phyloP scores from a whole-genome alignment of 768 basidiomycete genomes.

The Gloeostereum incarnatum region DNA sequence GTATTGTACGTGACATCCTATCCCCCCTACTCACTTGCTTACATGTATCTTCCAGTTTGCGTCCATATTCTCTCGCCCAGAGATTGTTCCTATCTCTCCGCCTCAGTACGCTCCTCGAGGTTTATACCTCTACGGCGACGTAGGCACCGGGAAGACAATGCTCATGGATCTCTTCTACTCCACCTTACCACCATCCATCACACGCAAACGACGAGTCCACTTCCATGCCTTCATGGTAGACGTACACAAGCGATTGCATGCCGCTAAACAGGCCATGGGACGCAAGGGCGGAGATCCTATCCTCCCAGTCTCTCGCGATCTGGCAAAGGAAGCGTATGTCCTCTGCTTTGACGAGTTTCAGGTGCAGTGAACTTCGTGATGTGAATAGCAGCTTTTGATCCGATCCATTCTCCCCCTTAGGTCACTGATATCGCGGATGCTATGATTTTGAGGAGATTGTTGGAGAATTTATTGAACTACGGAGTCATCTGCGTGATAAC shows the following conservation, averaged over 20 bases:
- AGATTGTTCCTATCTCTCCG: slow-evolving; percentile 24
- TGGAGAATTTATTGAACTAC: slow-evolving; percentile 78
- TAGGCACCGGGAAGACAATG: slow-evolving; percentile 98
- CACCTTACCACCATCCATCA: slow-evolving; percentile 59
- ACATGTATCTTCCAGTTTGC: slow-evolving; percentile 38
- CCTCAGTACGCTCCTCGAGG: slow-evolving; percentile 66
- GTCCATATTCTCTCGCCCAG: slow-evolving; percentile 33
- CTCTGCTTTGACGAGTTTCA: slow-evolving; percentile 99
- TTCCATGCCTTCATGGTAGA: slow-evolving; percentile 99
- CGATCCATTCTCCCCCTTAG: slow-evolving; percentile 21
- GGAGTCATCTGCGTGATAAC: slow-evolving; percentile 96
- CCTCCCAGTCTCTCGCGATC: slow-evolving; percentile 75
- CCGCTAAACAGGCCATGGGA: slow-evolving; percentile 66
- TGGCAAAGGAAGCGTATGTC: slow-evolving; percentile 77
- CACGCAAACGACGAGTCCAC: slow-evolving; percentile 81
- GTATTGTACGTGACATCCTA: no score
- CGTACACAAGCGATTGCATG: slow-evolving; percentile 88
- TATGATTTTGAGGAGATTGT: slow-evolving; percentile 88
- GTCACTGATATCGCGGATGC: slow-evolving; percentile 97
- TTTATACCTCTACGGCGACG: slow-evolving; percentile 92
- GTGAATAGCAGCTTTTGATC: background rate
- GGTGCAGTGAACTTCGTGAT: slow-evolving; percentile 32
- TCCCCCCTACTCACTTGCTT: no score
- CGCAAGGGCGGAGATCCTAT: slow-evolving; percentile 72
- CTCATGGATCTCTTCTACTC: slow-evolving; percentile 97